Evolutionary conservation across 306 rosid species (phyloP).

Genomic region (Cicer cuneatum): DNA sequence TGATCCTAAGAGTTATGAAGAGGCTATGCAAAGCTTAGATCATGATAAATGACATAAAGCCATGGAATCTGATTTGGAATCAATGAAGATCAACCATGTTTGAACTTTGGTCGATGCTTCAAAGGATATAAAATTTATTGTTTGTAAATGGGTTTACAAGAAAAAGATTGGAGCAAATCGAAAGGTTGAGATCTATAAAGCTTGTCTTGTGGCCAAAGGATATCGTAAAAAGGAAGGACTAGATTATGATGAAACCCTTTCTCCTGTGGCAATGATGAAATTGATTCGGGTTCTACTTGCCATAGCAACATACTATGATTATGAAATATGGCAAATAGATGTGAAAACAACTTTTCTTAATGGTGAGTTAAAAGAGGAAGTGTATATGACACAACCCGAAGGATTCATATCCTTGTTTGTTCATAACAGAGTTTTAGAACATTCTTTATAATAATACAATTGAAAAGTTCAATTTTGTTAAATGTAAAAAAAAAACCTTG

Average conservation of each 20-base stretch:
- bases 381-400: background rate
- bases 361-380: slow-evolving; percentile 1
- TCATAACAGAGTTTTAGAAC: slow-evolving; percentile 14
- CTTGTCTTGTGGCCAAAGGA: too few species aligned
- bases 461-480: slow-evolving; percentile 20
- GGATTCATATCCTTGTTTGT: background rate
- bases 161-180: too few species aligned
- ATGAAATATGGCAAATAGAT: slow-evolving; percentile 19
- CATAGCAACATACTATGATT: background rate
- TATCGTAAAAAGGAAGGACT: background rate
- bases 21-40: background rate
- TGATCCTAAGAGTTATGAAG: background rate
- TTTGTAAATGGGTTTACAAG: background rate
- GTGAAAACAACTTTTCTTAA: background rate
- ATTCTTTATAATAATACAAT: background rate
- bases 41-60: background rate
- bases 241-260: background rate
- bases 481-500: background rate
- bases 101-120: background rate
- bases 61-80: background rate
- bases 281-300: background rate
- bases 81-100: background rate
- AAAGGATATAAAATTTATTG: background rate
- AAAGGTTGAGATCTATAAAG: too few species aligned
- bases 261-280: background rate